These are phyloP conservation scores for Ogataea wickerhamii DNA, from an alignment of 805 yeast genomes.

Conservation along the genomic window DNA sequence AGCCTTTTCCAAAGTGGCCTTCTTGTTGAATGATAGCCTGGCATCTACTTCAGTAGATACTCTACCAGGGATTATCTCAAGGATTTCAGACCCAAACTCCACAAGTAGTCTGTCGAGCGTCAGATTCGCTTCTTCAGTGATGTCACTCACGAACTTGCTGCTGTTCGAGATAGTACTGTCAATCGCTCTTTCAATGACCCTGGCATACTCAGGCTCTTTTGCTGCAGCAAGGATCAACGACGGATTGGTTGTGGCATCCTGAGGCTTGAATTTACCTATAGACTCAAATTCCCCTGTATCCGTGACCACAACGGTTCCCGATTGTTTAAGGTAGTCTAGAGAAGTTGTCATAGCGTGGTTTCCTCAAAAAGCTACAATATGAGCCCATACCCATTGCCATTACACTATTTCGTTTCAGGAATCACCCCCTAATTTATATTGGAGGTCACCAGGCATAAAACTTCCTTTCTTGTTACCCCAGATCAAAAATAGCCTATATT, in stretches of 20 bases:
- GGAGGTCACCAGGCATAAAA: too few species aligned
- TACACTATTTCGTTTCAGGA: too few species aligned
- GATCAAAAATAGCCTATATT: too few species aligned
- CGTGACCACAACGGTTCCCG: constrained; percentile 95
- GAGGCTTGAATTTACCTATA: constrained; percentile 96
- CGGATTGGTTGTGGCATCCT: constrained; percentile 99
- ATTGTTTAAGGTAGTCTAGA: constrained; percentile 83
- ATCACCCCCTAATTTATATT: too few species aligned
- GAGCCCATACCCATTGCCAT: too few species aligned
- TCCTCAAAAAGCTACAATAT: too few species aligned
- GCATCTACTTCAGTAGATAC: constrained; percentile 99
- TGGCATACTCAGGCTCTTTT: constrained; percentile 82
- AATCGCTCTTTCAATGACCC: constrained; percentile 85
- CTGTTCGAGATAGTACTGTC: constrained; percentile 67
- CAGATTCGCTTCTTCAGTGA: constrained; percentile 58
- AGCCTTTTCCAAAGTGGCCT: constrained; percentile 91
- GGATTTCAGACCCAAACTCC: constrained; percentile 91
- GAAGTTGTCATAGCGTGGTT: constrained; percentile 58
- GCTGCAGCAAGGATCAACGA: constrained; percentile 95
- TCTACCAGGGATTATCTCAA: constrained; percentile 95
- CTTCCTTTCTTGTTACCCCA: too few species aligned
- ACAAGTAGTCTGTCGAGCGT: constrained; percentile 91
- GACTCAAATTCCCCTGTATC: constrained; percentile 99
- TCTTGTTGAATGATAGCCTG: constrained; percentile 90
- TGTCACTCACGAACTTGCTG: constrained; percentile 34